Percentiles rank a stretch among this genome's conserved stretches.
Evolutionary conservation across 306 rosid genomes (phyloP).

Genomic region (peach (Prunus persica)): DNA sequence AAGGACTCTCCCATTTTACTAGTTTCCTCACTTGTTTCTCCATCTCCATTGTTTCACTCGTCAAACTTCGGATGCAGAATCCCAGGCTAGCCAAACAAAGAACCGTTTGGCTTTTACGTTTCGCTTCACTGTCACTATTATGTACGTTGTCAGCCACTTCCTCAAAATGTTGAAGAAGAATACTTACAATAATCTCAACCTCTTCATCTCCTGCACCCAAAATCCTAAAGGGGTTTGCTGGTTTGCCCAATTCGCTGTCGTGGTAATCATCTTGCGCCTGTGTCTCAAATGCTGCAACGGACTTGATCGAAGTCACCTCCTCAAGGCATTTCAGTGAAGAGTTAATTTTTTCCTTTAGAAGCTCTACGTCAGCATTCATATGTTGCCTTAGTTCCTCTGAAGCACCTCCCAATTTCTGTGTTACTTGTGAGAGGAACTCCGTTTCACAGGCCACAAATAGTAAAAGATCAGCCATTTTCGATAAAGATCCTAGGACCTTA

Average conservation of each 20-base stretch:
- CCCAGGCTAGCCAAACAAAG: slow-evolving; percentile 55
- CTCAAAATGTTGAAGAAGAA: slow-evolving; percentile 45
- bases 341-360: slow-evolving; percentile 33
- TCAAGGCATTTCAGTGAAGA: slow-evolving; percentile 36
- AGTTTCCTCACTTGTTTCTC: slow-evolving; percentile 50
- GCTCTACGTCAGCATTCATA: slow-evolving; percentile 38
- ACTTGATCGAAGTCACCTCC: slow-evolving; percentile 31
- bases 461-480: slow-evolving; percentile 42
- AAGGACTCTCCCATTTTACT: slow-evolving; percentile 56
- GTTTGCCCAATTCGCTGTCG: slow-evolving; percentile 45
- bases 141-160: slow-evolving; percentile 36
- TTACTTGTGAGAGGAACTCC: slow-evolving; percentile 38
- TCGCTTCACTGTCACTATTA: slow-evolving; percentile 40
- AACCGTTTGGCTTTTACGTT: slow-evolving; percentile 41
- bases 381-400: slow-evolving; percentile 25
- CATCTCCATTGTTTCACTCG: slow-evolving; percentile 53
- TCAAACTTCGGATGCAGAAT: slow-evolving; percentile 55
- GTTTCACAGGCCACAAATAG: slow-evolving; percentile 32
- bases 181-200: slow-evolving; percentile 34
- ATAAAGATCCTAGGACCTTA: slow-evolving; percentile 50
- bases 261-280: slow-evolving; percentile 24
- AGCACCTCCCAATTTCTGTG: slow-evolving; percentile 15
- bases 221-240: slow-evolving; percentile 21
- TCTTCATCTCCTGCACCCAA: slow-evolving; percentile 36
- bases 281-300: slow-evolving; percentile 29